Percentiles rank a stretch among this genome's conserved stretches.
phyloP scores from a whole-genome alignment of 2,329 filamentous ascomycete genomes.

The Sporothrix pallida region DNA sequence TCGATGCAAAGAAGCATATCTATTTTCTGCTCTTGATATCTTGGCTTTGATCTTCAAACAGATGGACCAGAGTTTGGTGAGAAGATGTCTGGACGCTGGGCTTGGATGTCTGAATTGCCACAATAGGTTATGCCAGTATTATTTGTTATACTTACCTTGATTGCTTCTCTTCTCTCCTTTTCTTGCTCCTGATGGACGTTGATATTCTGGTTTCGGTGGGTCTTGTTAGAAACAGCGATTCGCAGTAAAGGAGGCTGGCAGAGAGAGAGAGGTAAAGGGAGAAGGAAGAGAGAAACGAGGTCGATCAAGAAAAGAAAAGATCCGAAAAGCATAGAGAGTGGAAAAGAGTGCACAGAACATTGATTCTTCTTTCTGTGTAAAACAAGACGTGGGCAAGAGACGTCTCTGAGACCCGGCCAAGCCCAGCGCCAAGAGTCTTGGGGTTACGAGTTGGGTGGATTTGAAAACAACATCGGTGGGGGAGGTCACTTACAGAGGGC shows the following conservation, averaged over 20 bases:
- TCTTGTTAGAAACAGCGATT: not conserved
- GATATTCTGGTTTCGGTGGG: constrained; percentile 12
- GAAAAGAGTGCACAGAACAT: too few relatives aligned
- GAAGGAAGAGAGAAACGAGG: not conserved
- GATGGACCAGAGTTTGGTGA: too few relatives aligned
- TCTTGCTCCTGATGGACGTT: constrained; percentile 5
- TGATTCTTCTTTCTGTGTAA: not conserved
- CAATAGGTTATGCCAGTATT: not conserved
- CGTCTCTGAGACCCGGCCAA: constrained; percentile 36
- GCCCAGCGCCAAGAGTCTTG: constrained; percentile 34
- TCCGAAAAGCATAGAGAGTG: too few relatives aligned
- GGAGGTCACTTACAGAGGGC: not conserved
- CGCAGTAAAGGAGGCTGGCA: not conserved
- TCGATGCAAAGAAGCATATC: not conserved
- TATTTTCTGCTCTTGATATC: not conserved
- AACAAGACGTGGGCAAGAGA: constrained; percentile 29
- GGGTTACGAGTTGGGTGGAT: constrained; percentile 6
- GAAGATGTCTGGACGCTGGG: too few relatives aligned
- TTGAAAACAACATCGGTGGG: too few relatives aligned
- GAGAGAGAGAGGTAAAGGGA: not conserved
- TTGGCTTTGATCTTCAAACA: not conserved
- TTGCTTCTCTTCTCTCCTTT: not conserved
- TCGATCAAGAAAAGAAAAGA: not conserved
- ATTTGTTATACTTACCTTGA: not conserved
- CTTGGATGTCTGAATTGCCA: too few relatives aligned